phyloP scores from a whole-genome alignment of 1,139 yeast species.

The Blastobotrys apis region DNA sequence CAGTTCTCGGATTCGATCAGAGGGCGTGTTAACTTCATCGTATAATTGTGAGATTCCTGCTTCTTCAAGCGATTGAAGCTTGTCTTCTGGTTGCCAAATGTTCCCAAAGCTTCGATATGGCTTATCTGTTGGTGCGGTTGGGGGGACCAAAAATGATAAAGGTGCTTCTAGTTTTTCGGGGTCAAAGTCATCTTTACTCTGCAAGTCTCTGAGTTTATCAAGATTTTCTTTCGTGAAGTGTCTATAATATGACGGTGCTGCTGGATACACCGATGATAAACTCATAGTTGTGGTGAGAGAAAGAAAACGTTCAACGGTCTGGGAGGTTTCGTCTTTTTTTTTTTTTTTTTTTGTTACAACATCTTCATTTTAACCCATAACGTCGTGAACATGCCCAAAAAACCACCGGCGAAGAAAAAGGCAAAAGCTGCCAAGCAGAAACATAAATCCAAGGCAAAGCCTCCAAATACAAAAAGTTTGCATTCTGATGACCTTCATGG shows the following conservation, averaged over 20 bases:
- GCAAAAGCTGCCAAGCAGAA: slow-evolving; percentile 4
- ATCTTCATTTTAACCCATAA: too few species aligned
- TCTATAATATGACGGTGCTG: slow-evolving; percentile 75
- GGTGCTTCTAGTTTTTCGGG: slow-evolving; percentile 21
- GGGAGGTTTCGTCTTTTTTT: neutral
- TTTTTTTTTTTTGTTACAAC: too few species aligned
- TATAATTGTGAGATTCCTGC: slow-evolving; percentile 69
- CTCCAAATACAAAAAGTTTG: neutral
- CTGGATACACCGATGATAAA: slow-evolving; percentile 69
- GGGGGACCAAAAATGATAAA: slow-evolving; percentile 58
- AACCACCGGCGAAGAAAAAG: slow-evolving; percentile 10
- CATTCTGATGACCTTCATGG: slow-evolving; percentile 12
- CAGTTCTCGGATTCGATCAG: slow-evolving; percentile 56
- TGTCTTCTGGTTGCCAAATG: slow-evolving; percentile 72
- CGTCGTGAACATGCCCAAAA: slow-evolving; percentile 9
- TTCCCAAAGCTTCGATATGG: slow-evolving; percentile 78
- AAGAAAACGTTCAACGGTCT: too few species aligned
- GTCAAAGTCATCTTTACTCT: slow-evolving; percentile 19
- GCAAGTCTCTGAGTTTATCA: slow-evolving; percentile 34
- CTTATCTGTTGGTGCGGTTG: slow-evolving; percentile 51
- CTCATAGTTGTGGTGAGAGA: slow-evolving; percentile 34
- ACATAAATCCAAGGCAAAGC: slow-evolving; percentile 3
- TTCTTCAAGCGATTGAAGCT: slow-evolving; percentile 59
- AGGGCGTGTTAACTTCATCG: slow-evolving; percentile 25
- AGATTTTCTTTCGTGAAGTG: slow-evolving; percentile 63